These are phyloP conservation scores for Citropsis articulata DNA, from an alignment of 345 rosid species.

Conservation along the genomic window DNA sequence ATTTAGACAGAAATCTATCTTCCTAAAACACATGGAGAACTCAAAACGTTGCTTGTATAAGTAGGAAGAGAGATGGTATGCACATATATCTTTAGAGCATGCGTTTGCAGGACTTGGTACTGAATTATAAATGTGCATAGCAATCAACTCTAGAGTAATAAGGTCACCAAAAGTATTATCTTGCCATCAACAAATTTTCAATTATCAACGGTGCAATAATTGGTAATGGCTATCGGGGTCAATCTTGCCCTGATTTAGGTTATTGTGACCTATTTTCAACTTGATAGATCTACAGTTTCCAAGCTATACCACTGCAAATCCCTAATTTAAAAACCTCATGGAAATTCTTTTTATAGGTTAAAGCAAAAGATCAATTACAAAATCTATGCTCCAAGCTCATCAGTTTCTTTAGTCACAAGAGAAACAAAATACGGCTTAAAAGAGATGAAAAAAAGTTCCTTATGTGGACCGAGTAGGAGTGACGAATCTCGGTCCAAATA, in stretches of 20 bases:
- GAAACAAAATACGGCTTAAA: background rate
- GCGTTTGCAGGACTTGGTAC: background rate
- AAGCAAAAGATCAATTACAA: background rate
- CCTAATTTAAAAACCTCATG: background rate
- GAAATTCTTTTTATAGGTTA: background rate
- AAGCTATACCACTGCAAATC: background rate
- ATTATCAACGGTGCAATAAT: background rate
- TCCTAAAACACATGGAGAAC: background rate
- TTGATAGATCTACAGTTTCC: background rate
- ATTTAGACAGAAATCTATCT: background rate
- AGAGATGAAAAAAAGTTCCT: background rate
- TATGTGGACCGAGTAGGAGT: constrained; percentile 1
- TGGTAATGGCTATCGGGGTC: background rate
- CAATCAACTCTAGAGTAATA: background rate
- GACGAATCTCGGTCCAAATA: constrained; percentile 16
- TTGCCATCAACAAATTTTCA: background rate
- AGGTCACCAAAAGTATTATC: background rate
- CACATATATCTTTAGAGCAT: too few relatives aligned
- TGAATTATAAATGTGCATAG: background rate
- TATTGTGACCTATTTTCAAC: background rate
- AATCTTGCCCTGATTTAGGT: background rate
- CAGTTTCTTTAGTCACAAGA: background rate
- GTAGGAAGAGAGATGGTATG: background rate
- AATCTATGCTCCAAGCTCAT: background rate
- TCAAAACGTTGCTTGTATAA: background rate